These are phyloP conservation scores for Podaxis sp. DNA, from an alignment of 768 basidiomycete genomes.

Conservation along the genomic window DNA sequence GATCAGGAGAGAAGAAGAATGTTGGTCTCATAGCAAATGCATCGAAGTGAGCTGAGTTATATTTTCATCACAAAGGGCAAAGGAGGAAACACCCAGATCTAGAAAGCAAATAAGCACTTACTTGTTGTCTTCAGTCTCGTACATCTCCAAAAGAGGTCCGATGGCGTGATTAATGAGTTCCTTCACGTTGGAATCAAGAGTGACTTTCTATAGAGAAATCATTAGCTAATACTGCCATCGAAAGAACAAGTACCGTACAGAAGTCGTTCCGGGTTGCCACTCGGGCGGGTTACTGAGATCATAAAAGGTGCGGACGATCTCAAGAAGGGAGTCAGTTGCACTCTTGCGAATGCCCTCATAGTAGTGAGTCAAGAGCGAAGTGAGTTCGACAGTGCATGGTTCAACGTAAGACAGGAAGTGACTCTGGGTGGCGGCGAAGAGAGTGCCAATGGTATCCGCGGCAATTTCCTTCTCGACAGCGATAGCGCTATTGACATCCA, in stretches of 20 bases:
- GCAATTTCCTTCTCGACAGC: conserved; percentile 99
- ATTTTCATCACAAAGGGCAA: conserved; percentile 46
- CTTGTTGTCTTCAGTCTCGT: conserved; percentile 96
- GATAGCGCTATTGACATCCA: conserved; percentile 93
- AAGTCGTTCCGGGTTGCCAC: conserved; percentile 74
- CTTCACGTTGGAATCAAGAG: conserved; percentile 68
- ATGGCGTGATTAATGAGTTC: conserved; percentile 78
- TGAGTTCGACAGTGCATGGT: conserved; percentile 73
- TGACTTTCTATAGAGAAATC: conserved; percentile 23
- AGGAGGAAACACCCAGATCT: conserved; percentile 2
- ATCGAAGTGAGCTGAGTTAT: conserved; percentile 82
- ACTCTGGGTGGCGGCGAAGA: conserved; percentile 78
- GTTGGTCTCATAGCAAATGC: conserved; percentile 60
- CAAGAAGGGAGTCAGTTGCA: conserved; percentile 83
- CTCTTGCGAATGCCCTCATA: conserved; percentile 98
- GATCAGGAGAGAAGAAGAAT: conserved; percentile 34
- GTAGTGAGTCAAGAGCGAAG: conserved; percentile 82
- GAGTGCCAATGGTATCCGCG: conserved; percentile 89
- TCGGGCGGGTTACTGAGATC: conserved; percentile 80
- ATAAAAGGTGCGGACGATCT: conserved; percentile 89
- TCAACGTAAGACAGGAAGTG: conserved; percentile 95
- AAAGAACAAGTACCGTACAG: background rate
- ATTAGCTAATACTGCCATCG: conserved; percentile 1
- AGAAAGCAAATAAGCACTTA: conserved; percentile 43
- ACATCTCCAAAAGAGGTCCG: conserved; percentile 80